These are phyloP conservation scores for Emmonsiellopsis sp. DNA, from an alignment of 2,329 filamentous ascomycete species.

Conservation along the genomic window DNA sequence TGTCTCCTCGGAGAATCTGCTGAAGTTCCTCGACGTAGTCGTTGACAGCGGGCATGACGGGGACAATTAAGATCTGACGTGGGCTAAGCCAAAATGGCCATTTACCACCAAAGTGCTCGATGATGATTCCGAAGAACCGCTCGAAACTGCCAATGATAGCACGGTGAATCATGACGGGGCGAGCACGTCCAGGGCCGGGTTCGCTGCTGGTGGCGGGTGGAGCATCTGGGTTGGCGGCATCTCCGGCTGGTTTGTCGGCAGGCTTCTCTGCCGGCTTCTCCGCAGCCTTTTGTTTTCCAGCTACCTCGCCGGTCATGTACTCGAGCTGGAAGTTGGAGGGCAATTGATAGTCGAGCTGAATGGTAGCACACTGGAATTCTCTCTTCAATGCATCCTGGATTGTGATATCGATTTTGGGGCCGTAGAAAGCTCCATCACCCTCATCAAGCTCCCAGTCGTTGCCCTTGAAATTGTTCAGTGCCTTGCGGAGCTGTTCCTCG, in stretches of 20 bases:
- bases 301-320: constrained; percentile 65
- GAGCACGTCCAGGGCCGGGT: constrained; percentile 33
- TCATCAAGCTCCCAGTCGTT: constrained; percentile 82
- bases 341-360: constrained; percentile 86
- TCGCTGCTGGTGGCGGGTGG: constrained; percentile 22
- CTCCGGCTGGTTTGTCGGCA: constrained; percentile 34
- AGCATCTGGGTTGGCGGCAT: constrained; percentile 28
- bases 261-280: constrained; percentile 24
- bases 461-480: constrained; percentile 67
- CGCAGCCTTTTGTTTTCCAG: constrained; percentile 29
- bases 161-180: constrained; percentile 43
- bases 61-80: constrained; percentile 41
- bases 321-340: constrained; percentile 79
- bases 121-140: constrained; percentile 42
- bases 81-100: constrained; percentile 46
- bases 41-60: constrained; percentile 40
- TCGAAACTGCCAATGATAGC: constrained; percentile 43
- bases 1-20: constrained; percentile 33
- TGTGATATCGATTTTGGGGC: constrained; percentile 96
- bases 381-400: constrained; percentile 79
- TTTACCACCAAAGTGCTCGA: constrained; percentile 43
- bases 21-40: constrained; percentile 41
- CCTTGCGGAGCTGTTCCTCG: constrained; percentile 68
- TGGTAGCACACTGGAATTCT: constrained; percentile 84
- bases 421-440: constrained; percentile 95